These are phyloP conservation scores for Pistacia atlantica DNA, from an alignment of 345 rosid species.

Conservation along the genomic window DNA sequence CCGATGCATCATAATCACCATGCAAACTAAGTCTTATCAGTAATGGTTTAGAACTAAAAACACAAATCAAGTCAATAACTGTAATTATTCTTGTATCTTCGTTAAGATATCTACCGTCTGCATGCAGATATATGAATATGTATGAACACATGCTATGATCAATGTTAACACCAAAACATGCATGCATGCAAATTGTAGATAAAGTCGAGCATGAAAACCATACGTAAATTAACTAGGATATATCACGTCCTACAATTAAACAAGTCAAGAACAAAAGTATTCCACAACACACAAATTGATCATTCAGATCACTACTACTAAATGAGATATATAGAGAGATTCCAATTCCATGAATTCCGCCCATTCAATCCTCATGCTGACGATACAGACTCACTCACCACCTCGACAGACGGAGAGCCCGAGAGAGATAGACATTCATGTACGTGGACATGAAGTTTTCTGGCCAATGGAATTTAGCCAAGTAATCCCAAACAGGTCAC, in stretches of 20 bases:
- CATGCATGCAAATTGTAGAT: not conserved
- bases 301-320: not conserved
- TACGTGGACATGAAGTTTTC: not conserved
- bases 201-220: not conserved
- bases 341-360: not conserved
- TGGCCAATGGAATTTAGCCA: conserved; percentile 16
- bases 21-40: too few species aligned
- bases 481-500: conserved; percentile 35
- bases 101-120: too few species aligned
- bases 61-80: too few species aligned
- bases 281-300: not conserved
- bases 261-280: too few species aligned
- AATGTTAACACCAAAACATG: not conserved
- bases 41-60: too few species aligned
- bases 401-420: not conserved
- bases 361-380: not conserved
- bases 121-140: too few species aligned
- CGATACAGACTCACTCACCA: not conserved
- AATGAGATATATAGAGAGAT: not conserved
- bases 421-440: too few species aligned
- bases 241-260: too few species aligned
- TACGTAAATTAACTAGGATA: too few species aligned
- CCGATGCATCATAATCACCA: too few species aligned
- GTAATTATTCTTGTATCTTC: too few species aligned
- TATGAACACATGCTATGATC: too few species aligned